These are phyloP conservation scores for Sugiyamaella novakii DNA, from an alignment of 1,139 yeast species.

Conservation along the genomic window DNA sequence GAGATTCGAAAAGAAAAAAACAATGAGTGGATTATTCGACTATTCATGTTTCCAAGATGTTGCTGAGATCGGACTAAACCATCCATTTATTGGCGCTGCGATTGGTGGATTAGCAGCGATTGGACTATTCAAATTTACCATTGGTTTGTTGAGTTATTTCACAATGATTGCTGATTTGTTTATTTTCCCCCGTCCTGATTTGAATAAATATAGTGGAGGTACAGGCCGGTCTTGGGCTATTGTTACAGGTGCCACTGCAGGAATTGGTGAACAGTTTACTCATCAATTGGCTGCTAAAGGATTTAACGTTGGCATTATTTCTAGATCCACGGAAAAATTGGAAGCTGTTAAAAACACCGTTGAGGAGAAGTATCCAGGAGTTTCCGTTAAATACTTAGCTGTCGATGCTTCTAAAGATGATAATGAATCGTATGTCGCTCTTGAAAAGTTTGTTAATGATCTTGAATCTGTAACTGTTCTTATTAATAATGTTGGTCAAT, in stretches of 20 bases:
- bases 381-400: conserved; percentile 67
- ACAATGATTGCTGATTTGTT: conserved; percentile 59
- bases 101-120: conserved; percentile 36
- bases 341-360: conserved; percentile 68
- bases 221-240: conserved; percentile 69
- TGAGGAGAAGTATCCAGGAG: conserved; percentile 53
- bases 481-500: conserved; percentile 91
- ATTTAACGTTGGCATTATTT: conserved; percentile 77
- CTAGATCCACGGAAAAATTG: conserved; percentile 81
- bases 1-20: too few relatives aligned
- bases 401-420: conserved; percentile 72
- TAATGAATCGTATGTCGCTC: conserved; percentile 54
- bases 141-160: conserved; percentile 45
- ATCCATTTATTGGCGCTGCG: conserved; percentile 10
- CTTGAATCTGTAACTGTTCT: conserved; percentile 62
- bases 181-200: conserved; percentile 64
- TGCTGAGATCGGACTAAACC: conserved; percentile 5
- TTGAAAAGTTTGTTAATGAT: conserved; percentile 53
- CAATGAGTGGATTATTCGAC: too few relatives aligned
- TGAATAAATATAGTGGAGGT: conserved; percentile 67
- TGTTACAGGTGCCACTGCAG: conserved; percentile 96
- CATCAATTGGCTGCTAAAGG: conserved; percentile 83
- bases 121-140: conserved; percentile 56
- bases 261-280: conserved; percentile 92
- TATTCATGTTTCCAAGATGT: conserved; percentile 1